These are phyloP conservation scores for Aspergillus eucalypticola DNA, from an alignment of 2,329 filamentous ascomycete genomes.

Conservation along the genomic window DNA sequence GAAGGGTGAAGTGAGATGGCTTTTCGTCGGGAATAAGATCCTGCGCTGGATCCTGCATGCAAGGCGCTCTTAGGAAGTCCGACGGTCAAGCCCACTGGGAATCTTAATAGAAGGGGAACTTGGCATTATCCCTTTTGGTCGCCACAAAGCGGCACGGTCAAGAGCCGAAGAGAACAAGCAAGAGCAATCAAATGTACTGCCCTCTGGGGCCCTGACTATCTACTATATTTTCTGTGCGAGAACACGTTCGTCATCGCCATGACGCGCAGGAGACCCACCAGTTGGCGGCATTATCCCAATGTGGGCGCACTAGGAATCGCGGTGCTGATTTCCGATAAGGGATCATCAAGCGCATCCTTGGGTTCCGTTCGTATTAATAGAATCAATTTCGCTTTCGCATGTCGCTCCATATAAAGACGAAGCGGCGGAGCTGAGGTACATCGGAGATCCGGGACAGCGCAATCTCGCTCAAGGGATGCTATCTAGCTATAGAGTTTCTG, in stretches of 20 bases:
- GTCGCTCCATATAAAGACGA: background rate
- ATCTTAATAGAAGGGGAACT: background rate
- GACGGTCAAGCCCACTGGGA: background rate
- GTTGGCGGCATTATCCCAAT: conserved; percentile 1
- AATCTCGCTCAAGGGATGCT: background rate
- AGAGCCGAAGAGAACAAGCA: background rate
- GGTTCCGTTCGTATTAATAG: background rate
- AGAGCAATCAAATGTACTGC: background rate
- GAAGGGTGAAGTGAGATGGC: background rate
- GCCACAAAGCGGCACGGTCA: background rate
- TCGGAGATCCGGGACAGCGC: background rate
- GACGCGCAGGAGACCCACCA: conserved; percentile 7
- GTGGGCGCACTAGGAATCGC: background rate
- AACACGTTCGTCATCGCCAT: conserved; percentile 7
- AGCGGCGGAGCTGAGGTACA: background rate
- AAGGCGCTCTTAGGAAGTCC: background rate
- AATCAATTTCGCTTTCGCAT: background rate
- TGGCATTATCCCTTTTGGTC: background rate
- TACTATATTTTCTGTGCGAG: background rate
- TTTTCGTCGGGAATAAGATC: background rate
- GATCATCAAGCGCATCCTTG: background rate
- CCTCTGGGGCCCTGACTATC: background rate
- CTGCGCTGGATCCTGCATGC: background rate
- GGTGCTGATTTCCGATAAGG: background rate
- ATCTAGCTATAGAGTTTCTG: background rate